phyloP scores from a whole-genome alignment of 768 basidiomycete species.

The Tylopilus plumbeoviolaceoides region DNA sequence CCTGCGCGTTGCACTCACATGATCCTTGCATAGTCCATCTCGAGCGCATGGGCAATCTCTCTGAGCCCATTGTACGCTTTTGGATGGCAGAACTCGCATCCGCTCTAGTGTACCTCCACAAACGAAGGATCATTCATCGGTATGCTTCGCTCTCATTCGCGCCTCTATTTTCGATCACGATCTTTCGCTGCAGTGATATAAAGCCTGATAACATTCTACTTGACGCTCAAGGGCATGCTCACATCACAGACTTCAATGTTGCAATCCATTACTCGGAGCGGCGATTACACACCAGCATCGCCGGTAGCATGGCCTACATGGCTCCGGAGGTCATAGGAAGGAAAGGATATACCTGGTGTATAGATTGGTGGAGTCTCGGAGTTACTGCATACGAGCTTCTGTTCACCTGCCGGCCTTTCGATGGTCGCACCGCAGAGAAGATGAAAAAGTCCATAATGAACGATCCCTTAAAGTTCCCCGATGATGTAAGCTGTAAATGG shows the following conservation, averaged over 20 bases:
- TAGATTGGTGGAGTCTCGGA: slow-evolving; percentile 97
- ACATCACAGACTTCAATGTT: slow-evolving; percentile 98
- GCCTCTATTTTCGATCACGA: slow-evolving; percentile 5
- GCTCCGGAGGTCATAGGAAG: slow-evolving; percentile 93
- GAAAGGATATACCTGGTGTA: slow-evolving; percentile 88
- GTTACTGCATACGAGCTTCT: slow-evolving; percentile 89
- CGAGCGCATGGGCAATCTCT: slow-evolving; percentile 62
- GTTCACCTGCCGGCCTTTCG: slow-evolving; percentile 79
- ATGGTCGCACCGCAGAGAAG: slow-evolving; percentile 84
- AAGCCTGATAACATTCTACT: slow-evolving; percentile 98
- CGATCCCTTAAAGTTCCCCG: slow-evolving; percentile 76
- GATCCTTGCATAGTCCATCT: slow-evolving; percentile 62
- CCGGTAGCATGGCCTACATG: slow-evolving; percentile 99
- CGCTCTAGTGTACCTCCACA: slow-evolving; percentile 86
- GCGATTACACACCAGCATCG: slow-evolving; percentile 85
- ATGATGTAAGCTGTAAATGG: slow-evolving; percentile 54
- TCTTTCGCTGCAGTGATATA: slow-evolving; percentile 59
- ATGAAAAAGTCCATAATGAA: slow-evolving; percentile 85
- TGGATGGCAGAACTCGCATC: slow-evolving; percentile 87
- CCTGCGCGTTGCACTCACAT: neutral
- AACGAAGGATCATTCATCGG: slow-evolving; percentile 93
- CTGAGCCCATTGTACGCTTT: slow-evolving; percentile 74
- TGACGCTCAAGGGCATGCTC: slow-evolving; percentile 91
- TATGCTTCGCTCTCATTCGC: slow-evolving; percentile 33
- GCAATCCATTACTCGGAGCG: slow-evolving; percentile 95